A percentile compares a stretch with the other conserved stretches of the same genome.
These are phyloP conservation scores for Vitis vinifera DNA, from an alignment of 164 flowering plant species.

Conservation along the genomic window ASM3070453v1 NC_081810.1:8621001-8621500, in stretches of 20 bases:
- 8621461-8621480: too few species aligned
- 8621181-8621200: not conserved
- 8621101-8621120: conserved; percentile 56
- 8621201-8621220: too few species aligned
- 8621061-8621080: conserved; percentile 63
- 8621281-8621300: conserved; percentile 86
- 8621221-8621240: not conserved
- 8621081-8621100: conserved; percentile 73
- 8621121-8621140: conserved; percentile 81
- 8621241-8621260: conserved; percentile 32
- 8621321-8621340: conserved; percentile 72
- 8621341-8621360: conserved; percentile 74
- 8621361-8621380: conserved; percentile 92
- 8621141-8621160: conserved; percentile 59
- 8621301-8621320: conserved; percentile 68
- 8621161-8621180: conserved; percentile 1
- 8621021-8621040: conserved; percentile 36
- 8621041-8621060: conserved; percentile 82
- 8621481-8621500: too few species aligned
- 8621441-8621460: too few species aligned
- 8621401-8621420: not conserved
- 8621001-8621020: conserved; percentile 18
- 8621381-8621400: conserved; percentile 96
- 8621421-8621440: not conserved
- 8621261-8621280: conserved; percentile 83